Conservation (phyloP, 495 filamentous ascomycete species). For the Neurospora cerealis region DNA sequence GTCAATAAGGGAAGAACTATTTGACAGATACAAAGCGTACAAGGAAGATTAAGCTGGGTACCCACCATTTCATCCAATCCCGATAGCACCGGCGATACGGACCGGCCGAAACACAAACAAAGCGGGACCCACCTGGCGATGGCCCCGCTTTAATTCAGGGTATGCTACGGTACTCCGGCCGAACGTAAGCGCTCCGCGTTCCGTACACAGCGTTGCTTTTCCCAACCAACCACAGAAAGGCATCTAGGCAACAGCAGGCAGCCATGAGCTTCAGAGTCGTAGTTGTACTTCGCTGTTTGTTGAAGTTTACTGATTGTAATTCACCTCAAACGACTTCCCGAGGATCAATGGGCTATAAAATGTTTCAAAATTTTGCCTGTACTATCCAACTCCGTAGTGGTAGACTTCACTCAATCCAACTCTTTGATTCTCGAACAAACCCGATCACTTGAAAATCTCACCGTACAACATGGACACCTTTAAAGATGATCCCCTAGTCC, state of each 20-base stretch:
- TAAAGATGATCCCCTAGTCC: conserved; percentile 31
- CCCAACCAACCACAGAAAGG: not conserved
- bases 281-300: not conserved
- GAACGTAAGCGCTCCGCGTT: not conserved
- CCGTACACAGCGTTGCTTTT: not conserved
- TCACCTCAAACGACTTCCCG: not conserved
- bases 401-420: not conserved
- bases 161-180: not conserved
- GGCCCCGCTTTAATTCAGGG: not conserved
- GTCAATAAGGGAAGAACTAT: not conserved
- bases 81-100: not conserved
- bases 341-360: not conserved
- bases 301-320: not conserved
- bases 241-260: not conserved
- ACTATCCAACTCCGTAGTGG: not conserved
- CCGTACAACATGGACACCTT: conserved; percentile 14
- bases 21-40: too few species aligned
- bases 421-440: too few species aligned
- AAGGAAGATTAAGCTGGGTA: not conserved
- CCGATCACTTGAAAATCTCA: too few species aligned
- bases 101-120: not conserved
- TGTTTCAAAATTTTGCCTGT: not conserved
- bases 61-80: not conserved
- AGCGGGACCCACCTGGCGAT: not conserved
- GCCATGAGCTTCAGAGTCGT: not conserved